Evolutionary conservation across 495 filamentous ascomycete species (phyloP).

Genomic region (Neurospora sp.): DNA sequence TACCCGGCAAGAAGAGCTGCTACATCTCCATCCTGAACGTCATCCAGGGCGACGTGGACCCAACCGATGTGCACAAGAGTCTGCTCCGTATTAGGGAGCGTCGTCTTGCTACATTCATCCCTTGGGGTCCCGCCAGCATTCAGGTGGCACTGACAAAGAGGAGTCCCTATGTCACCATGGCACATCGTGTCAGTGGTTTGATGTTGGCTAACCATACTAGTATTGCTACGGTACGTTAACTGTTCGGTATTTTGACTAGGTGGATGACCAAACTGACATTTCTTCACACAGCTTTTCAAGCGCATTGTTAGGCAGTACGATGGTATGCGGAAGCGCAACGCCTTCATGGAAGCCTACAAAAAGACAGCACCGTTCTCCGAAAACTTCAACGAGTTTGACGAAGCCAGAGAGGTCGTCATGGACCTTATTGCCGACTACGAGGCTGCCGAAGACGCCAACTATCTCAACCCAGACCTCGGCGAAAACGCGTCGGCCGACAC

Average conservation of each 20-base stretch:
- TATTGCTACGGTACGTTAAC: conserved; percentile 63
- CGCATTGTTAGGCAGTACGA: conserved; percentile 85
- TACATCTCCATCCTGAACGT: conserved; percentile 99
- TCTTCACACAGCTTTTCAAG: conserved; percentile 59
- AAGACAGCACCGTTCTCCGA: conserved; percentile 86
- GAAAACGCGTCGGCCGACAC: conserved; percentile 34
- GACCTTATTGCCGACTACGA: conserved; percentile 91
- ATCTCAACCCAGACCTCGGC: conserved; percentile 61
- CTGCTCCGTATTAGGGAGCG: conserved; percentile 92
- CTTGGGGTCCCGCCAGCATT: conserved; percentile 97
- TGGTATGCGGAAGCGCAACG: conserved; percentile 86
- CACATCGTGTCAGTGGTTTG: conserved; percentile 87
- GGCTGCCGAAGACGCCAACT: conserved; percentile 81
- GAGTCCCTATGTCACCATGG: conserved; percentile 83
- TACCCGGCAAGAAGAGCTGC: conserved; percentile 91
- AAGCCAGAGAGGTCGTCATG: conserved; percentile 77
- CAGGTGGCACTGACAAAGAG: conserved; percentile 96
- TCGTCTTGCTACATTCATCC: conserved; percentile 89
- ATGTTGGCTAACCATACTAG: conserved; percentile 99
- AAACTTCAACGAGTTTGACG: conserved; percentile 89
- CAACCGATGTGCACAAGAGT: conserved; percentile 95
- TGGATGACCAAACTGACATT: conserved; percentile 2
- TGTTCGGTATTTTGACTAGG: background rate
- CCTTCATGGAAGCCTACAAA: conserved; percentile 91
- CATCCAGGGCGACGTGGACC: conserved; percentile 95